Conservation (phyloP, 441 rosid species). For the Populus hybrid region DNA sequence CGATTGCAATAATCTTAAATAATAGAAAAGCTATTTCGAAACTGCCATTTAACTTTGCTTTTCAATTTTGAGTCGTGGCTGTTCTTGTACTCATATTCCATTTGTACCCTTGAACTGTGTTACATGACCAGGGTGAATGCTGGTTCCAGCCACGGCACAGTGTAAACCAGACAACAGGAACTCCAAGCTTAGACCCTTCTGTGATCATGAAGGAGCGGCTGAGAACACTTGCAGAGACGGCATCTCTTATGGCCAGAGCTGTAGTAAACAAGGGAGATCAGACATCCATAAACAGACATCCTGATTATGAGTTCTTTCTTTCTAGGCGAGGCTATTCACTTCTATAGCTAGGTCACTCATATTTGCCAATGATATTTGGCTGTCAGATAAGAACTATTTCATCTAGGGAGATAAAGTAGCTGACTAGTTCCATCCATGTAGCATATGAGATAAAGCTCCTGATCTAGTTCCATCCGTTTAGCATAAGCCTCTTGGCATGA, state of each 20-base stretch:
- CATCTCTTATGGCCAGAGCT: slow-evolving; percentile 48
- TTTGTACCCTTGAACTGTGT: neutral
- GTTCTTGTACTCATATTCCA: neutral
- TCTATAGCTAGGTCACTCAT: neutral
- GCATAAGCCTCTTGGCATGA: neutral
- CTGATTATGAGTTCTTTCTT: slow-evolving; percentile 51
- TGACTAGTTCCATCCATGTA: neutral
- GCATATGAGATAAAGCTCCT: neutral
- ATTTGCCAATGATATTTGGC: neutral
- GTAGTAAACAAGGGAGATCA: slow-evolving; percentile 36
- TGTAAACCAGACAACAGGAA: slow-evolving; percentile 21
- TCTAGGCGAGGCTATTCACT: slow-evolving; percentile 31
- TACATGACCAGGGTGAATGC: slow-evolving; percentile 43
- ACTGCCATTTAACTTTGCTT: neutral
- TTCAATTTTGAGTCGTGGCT: neutral
- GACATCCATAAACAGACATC: slow-evolving; percentile 39
- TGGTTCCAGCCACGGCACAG: slow-evolving; percentile 45
- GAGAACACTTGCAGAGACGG: slow-evolving; percentile 46
- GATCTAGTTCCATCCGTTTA: neutral
- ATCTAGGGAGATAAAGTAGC: neutral
- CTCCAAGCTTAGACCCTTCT: slow-evolving; percentile 23
- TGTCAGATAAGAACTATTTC: neutral
- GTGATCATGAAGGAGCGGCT: slow-evolving; percentile 43
- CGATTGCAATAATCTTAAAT: neutral
- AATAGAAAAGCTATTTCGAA: neutral